These are phyloP conservation scores for Diplodia sapinea DNA, from an alignment of 2,329 filamentous ascomycete genomes.

Conservation along the genomic window DNA sequence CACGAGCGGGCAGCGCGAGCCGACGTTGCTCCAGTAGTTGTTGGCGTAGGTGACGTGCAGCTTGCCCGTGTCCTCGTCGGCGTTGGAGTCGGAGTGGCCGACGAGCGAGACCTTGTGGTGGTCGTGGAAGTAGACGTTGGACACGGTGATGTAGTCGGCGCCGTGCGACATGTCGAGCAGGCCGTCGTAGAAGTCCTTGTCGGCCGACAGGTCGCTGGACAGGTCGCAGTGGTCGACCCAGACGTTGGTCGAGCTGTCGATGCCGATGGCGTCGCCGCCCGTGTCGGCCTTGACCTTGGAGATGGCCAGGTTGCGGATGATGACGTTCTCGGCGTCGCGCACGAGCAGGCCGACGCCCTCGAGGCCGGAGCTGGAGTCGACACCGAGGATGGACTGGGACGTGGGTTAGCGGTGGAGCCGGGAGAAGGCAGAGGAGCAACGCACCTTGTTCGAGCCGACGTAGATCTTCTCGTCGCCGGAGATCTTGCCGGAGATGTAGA, in stretches of 20 bases:
- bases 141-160: conserved; percentile 65
- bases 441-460: conserved; percentile 28
- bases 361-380: conserved; percentile 49
- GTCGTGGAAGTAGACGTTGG: conserved; percentile 59
- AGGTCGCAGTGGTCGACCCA: conserved; percentile 72
- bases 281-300: conserved; percentile 59
- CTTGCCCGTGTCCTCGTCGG: conserved; percentile 63
- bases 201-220: conserved; percentile 64
- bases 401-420: not conserved
- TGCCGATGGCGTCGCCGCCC: conserved; percentile 65
- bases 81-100: conserved; percentile 65
- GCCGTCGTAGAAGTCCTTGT: conserved; percentile 70
- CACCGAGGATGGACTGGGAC: conserved; percentile 42
- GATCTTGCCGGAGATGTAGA: conserved; percentile 27
- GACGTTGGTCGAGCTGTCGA: conserved; percentile 61
- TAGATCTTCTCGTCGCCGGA: conserved; percentile 23
- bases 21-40: conserved; percentile 69
- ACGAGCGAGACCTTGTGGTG: conserved; percentile 68
- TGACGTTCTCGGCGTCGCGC: conserved; percentile 62
- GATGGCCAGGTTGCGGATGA: conserved; percentile 67
- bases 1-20: conserved; percentile 67
- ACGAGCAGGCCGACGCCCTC: conserved; percentile 59
- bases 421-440: not conserved
- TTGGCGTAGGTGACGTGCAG: conserved; percentile 69
- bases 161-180: conserved; percentile 69